These are phyloP conservation scores for Ogataea dorogensis DNA, from an alignment of 805 yeast genomes.

Conservation along the genomic window DNA sequence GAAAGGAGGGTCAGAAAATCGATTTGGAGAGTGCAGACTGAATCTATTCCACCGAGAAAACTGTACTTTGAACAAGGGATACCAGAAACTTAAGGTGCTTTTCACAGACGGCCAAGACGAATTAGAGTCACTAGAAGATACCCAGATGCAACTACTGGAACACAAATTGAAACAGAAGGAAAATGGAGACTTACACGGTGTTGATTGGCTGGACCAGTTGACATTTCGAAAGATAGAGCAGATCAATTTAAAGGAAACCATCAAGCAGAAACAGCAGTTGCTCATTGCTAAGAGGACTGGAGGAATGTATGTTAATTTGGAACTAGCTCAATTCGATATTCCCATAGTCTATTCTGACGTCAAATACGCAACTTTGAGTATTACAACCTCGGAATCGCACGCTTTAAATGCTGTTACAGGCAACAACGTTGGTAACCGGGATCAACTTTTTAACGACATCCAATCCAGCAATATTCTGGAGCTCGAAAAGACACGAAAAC, in stretches of 20 bases:
- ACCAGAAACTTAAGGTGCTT: constrained; percentile 52
- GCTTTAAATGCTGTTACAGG: constrained; percentile 17
- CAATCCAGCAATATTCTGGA: constrained; percentile 22
- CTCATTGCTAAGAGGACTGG: constrained; percentile 15
- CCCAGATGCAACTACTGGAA: constrained; percentile 48
- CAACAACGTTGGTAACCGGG: constrained; percentile 19
- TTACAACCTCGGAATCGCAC: constrained; percentile 28
- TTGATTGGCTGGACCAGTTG: constrained; percentile 74
- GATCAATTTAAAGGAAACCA: constrained; percentile 25
- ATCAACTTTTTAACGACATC: constrained; percentile 26
- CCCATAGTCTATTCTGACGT: constrained; percentile 71
- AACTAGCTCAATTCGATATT: constrained; percentile 62
- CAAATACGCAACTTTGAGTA: constrained; percentile 37
- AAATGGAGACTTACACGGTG: constrained; percentile 57
- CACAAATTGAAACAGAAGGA: constrained; percentile 58
- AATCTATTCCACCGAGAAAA: constrained; percentile 50
- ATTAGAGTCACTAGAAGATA: constrained; percentile 25
- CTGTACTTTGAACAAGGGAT: constrained; percentile 67
- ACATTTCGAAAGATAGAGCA: constrained; percentile 55
- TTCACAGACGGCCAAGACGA: constrained; percentile 12
- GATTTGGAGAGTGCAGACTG: constrained; percentile 62
- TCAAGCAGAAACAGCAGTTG: constrained; percentile 11
- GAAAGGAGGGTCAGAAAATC: constrained; percentile 44
- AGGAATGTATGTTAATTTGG: constrained; percentile 36
- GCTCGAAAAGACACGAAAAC: constrained; percentile 8